phyloP scores from a whole-genome alignment of 352 stramenopile species.

The Pythium grandisporangium region DNA sequence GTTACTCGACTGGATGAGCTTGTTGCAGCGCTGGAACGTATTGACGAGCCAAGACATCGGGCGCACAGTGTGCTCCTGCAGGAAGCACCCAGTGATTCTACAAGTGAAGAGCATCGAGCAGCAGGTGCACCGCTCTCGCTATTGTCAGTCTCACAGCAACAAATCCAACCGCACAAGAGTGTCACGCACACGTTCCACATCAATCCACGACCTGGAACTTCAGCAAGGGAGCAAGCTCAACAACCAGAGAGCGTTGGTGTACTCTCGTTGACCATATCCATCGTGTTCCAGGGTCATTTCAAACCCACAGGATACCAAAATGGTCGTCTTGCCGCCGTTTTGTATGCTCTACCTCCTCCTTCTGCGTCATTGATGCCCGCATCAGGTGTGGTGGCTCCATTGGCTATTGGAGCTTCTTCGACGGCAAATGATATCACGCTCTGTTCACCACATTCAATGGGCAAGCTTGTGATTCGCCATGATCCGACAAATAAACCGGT shows the following conservation, averaged over 20 bases:
- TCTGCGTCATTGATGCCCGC: not conserved
- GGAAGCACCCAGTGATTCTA: constrained; percentile 19
- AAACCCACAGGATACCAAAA: constrained; percentile 61
- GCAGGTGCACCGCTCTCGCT: constrained; percentile 20
- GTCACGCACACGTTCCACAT: constrained; percentile 56
- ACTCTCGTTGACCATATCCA: constrained; percentile 40
- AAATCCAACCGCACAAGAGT: constrained; percentile 52
- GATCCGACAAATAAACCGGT: constrained; percentile 45
- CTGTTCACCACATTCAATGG: constrained; percentile 53
- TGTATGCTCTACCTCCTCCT: constrained; percentile 47
- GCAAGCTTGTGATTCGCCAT: constrained; percentile 56
- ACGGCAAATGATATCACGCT: constrained; percentile 40
- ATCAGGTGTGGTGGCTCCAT: constrained; percentile 7
- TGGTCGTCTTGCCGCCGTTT: constrained; percentile 58
- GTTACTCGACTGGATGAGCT: too few relatives aligned
- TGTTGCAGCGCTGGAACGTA: constrained; percentile 17
- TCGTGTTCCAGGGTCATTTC: constrained; percentile 75
- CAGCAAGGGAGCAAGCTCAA: too few relatives aligned
- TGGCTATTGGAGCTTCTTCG: constrained; percentile 50
- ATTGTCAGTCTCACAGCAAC: constrained; percentile 27
- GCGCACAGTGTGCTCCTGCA: constrained; percentile 16
- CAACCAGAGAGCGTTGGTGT: constrained; percentile 24
- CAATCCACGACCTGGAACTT: too few relatives aligned
- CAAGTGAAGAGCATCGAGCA: too few relatives aligned
- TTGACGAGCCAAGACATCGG: constrained; percentile 5